Evolutionary conservation across 345 rosid genomes (phyloP).

Genomic region (Citrus inodora): DNA sequence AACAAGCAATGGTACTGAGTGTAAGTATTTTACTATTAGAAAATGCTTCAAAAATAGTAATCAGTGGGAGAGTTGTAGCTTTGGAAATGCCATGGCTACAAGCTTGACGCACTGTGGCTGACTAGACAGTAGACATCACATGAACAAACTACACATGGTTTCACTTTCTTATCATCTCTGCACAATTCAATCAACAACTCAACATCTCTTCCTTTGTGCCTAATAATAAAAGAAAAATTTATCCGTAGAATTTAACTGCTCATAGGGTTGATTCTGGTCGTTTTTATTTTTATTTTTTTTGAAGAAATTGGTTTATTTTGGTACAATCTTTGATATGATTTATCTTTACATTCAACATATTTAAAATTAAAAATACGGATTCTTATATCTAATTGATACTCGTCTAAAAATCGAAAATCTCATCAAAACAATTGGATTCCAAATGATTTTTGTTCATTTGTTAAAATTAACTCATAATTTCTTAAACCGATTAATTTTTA

Average conservation of each 20-base stretch:
- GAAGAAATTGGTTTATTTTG: too few relatives aligned
- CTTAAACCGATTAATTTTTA: too few relatives aligned
- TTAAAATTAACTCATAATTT: background rate
- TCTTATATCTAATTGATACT: too few relatives aligned
- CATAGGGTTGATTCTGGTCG: background rate
- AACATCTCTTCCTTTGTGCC: too few relatives aligned
- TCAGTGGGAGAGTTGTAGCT: background rate
- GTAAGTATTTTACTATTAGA: background rate
- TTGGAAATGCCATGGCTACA: slow-evolving; percentile 13
- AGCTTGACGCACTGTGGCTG: slow-evolving; percentile 5
- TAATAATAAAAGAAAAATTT: too few relatives aligned
- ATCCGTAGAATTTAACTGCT: background rate
- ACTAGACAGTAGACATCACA: background rate
- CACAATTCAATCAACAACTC: background rate
- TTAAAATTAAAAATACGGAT: too few relatives aligned
- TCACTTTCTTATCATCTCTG: background rate
- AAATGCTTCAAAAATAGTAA: background rate
- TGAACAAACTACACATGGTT: background rate
- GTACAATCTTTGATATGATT: too few relatives aligned
- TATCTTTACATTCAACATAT: too few relatives aligned
- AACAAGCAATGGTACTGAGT: slow-evolving; percentile 5
- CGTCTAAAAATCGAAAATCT: background rate
- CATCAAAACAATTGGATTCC: background rate
- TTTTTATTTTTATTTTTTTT: too few relatives aligned
- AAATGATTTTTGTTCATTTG: too few relatives aligned